phyloP scores from a whole-genome alignment of 2,329 filamentous ascomycete genomes.

The Magnaporthiopsis poae region DNA sequence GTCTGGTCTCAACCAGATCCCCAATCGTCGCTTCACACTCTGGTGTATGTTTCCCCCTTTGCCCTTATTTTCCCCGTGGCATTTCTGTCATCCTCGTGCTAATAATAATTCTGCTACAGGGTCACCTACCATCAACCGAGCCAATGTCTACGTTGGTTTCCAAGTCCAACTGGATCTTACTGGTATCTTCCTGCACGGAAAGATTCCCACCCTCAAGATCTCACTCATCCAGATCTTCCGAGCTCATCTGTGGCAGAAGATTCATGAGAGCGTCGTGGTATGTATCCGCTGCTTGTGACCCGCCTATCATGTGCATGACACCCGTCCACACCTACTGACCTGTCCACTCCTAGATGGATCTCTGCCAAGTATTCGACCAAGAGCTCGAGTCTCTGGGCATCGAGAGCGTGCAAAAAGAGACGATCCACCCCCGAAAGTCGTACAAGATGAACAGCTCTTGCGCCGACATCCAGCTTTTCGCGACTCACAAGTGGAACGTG shows the following conservation, averaged over 20 bases:
- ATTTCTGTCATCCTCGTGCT: background rate
- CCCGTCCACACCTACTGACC: background rate
- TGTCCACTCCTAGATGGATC: constrained; percentile 57
- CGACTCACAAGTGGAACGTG: constrained; percentile 98
- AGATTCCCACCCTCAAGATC: constrained; percentile 96
- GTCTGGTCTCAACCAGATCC: constrained; percentile 95
- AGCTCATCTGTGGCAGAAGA: constrained; percentile 99
- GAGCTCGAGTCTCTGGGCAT: constrained; percentile 92
- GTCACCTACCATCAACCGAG: constrained; percentile 70
- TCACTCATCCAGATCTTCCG: constrained; percentile 98
- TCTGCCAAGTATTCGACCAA: constrained; percentile 97
- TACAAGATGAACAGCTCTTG: constrained; percentile 99
- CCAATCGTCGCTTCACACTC: constrained; percentile 92
- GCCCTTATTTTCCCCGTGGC: background rate
- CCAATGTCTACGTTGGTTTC: constrained; percentile 98
- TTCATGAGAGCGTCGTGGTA: constrained; percentile 83
- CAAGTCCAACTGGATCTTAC: constrained; percentile 77
- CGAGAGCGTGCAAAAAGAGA: constrained; percentile 97
- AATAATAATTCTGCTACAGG: background rate
- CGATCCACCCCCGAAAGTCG: constrained; percentile 95
- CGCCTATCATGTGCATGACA: background rate
- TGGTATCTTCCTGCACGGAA: constrained; percentile 97
- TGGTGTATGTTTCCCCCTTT: constrained; percentile 47
- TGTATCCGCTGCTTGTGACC: background rate
- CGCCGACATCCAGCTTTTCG: constrained; percentile 91